Conservation (phyloP, 73 alveolate genomes). For the Durusdinium trenchii region DNA sequence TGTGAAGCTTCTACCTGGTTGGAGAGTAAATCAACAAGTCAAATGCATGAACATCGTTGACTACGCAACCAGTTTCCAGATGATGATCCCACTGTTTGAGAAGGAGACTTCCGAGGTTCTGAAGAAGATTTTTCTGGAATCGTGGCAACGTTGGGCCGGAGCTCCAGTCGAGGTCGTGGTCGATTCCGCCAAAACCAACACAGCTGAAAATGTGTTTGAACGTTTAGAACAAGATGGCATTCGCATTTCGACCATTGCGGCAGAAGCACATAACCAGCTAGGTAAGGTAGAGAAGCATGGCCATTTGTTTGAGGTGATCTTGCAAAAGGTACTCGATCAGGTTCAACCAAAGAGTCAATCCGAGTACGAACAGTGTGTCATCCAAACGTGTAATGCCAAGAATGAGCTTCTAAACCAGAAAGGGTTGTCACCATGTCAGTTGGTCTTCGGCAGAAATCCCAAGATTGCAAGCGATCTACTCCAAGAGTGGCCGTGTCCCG, state of each 20-base stretch:
- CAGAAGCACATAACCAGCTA: no score
- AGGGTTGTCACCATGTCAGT: background rate
- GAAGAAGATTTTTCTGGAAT: background rate
- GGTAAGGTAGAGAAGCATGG: no score
- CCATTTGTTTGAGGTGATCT: background rate
- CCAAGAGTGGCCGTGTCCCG: no score
- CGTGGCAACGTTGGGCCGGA: no score
- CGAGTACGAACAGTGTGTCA: no score
- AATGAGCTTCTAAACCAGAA: background rate
- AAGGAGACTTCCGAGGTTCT: background rate
- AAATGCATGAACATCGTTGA: constrained; percentile 9
- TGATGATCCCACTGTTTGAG: background rate
- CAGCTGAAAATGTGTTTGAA: background rate
- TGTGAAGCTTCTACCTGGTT: no score
- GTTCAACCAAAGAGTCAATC: no score
- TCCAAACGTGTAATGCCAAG: background rate
- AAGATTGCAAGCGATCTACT: no score
- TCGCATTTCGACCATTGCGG: background rate
- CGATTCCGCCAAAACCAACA: background rate
- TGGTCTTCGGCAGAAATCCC: background rate
- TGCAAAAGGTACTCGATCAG: background rate
- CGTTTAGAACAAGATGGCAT: background rate
- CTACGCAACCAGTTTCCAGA: background rate
- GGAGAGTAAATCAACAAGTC: no score
- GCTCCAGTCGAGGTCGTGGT: no score